These are phyloP conservation scores for Saitozyma sp. DNA, from an alignment of 768 basidiomycete species.

Conservation along the genomic window DNA sequence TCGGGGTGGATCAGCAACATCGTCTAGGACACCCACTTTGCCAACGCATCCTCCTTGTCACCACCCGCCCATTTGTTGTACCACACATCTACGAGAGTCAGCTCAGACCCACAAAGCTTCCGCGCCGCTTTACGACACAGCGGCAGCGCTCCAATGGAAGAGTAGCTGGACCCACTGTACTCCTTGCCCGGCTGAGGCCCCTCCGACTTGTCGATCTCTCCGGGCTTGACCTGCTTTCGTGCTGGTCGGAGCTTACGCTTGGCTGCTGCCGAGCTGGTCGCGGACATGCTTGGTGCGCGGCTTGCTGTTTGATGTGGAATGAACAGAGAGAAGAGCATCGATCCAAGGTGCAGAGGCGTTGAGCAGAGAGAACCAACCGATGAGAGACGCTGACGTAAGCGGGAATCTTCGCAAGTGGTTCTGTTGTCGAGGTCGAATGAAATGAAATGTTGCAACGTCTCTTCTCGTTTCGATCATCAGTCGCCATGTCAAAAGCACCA, in stretches of 20 bases:
- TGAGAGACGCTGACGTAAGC: neutral
- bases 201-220: constrained; percentile 85
- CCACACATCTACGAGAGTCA: constrained; percentile 68
- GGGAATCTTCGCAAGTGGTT: neutral
- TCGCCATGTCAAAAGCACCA: constrained; percentile 17
- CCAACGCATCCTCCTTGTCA: constrained; percentile 93
- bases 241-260: constrained; percentile 75
- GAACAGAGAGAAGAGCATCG: neutral
- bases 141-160: neutral
- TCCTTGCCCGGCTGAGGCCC: constrained; percentile 90
- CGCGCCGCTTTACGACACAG: neutral
- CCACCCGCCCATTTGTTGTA: constrained; percentile 99
- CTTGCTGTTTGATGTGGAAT: neutral
- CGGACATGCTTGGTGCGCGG: neutral
- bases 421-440: neutral
- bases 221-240: constrained; percentile 87
- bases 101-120: neutral
- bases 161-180: constrained; percentile 71
- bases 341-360: neutral
- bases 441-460: neutral
- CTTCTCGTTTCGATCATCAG: neutral
- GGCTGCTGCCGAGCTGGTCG: constrained; percentile 11
- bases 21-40: constrained; percentile 65
- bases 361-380: neutral
- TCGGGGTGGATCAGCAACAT: too few relatives aligned